Evolutionary conservation across 495 filamentous ascomycete species (phyloP).

Genomic region (Talaromyces stipitatus): DNA sequence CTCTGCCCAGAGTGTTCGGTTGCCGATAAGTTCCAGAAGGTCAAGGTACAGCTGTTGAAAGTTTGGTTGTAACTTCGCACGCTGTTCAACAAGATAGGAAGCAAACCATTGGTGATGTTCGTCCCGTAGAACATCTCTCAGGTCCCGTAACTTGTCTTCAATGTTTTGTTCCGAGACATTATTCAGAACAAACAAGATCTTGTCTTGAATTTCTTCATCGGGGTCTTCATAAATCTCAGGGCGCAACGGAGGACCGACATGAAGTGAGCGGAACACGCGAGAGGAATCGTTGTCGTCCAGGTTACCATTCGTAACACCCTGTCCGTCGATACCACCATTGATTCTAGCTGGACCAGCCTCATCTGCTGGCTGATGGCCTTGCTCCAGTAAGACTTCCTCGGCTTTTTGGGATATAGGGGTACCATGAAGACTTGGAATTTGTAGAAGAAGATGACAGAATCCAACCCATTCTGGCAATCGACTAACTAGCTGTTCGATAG

Average conservation of each 20-base stretch:
- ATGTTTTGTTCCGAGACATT: constrained; percentile 89
- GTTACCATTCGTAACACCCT: constrained; percentile 54
- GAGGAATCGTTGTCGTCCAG: constrained; percentile 47
- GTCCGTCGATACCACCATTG: constrained; percentile 29
- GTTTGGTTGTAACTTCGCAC: constrained; percentile 93
- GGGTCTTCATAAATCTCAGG: constrained; percentile 66
- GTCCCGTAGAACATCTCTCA: constrained; percentile 68
- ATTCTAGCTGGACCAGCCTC: constrained; percentile 23
- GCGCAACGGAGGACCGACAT: constrained; percentile 58
- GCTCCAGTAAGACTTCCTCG: constrained; percentile 66
- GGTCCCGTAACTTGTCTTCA: constrained; percentile 67
- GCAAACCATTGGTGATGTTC: constrained; percentile 95
- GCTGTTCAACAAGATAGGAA: constrained; percentile 88
- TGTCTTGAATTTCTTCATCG: constrained; percentile 76
- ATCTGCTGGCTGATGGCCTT: constrained; percentile 35
- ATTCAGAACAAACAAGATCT: constrained; percentile 91
- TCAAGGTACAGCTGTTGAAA: constrained; percentile 89
- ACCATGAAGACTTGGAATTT: constrained; percentile 70
- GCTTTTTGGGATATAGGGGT: constrained; percentile 79
- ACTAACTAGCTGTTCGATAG: constrained; percentile 74
- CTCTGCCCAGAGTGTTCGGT: constrained; percentile 73
- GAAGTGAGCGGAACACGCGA: constrained; percentile 63
- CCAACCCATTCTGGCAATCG: constrained; percentile 88
- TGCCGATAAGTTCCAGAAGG: constrained; percentile 73
- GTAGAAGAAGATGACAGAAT: constrained; percentile 74